These are phyloP conservation scores for Simplicillium sp. DNA, from an alignment of 2,329 filamentous ascomycete species.

Conservation along the genomic window DNA sequence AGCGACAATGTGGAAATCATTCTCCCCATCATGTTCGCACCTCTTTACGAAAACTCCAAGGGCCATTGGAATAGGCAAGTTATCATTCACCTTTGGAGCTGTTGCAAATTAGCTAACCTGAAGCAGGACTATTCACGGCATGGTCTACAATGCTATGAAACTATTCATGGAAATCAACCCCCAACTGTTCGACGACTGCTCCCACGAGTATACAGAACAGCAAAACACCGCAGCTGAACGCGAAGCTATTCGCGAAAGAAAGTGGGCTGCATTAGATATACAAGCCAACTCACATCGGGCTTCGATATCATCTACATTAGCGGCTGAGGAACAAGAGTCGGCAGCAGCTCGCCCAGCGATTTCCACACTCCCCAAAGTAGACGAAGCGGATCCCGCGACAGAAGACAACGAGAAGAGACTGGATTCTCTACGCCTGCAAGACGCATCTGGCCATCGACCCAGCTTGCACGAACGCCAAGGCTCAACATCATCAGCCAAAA, in stretches of 20 bases:
- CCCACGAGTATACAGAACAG: slow-evolving; percentile 93
- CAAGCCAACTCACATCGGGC: slow-evolving; percentile 63
- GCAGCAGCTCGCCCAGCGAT: slow-evolving; percentile 25
- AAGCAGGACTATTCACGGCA: slow-evolving; percentile 88
- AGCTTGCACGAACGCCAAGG: slow-evolving; percentile 49
- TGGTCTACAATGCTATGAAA: slow-evolving; percentile 99
- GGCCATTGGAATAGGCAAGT: slow-evolving; percentile 95
- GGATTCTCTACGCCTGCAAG: slow-evolving; percentile 83
- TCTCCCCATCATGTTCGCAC: slow-evolving; percentile 97
- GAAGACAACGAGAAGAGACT: slow-evolving; percentile 81
- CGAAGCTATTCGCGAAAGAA: slow-evolving; percentile 70
- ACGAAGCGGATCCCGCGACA: slow-evolving; percentile 70
- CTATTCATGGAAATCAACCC: slow-evolving; percentile 99
- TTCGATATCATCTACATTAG: slow-evolving; percentile 12
- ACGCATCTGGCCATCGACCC: slow-evolving; percentile 54
- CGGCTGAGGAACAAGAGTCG: slow-evolving; percentile 13
- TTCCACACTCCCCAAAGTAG: slow-evolving; percentile 40
- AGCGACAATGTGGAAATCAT: slow-evolving; percentile 99
- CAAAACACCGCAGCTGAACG: slow-evolving; percentile 86
- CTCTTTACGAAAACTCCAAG: slow-evolving; percentile 97
- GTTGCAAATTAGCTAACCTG: slow-evolving; percentile 19
- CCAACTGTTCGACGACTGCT: slow-evolving; percentile 96
- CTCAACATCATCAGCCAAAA: slow-evolving; percentile 45
- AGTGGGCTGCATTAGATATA: slow-evolving; percentile 81
- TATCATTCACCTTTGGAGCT: not conserved